phyloP scores from a whole-genome alignment of 306 rosid genomes.

The Pyrus bretschneideri region DNA sequence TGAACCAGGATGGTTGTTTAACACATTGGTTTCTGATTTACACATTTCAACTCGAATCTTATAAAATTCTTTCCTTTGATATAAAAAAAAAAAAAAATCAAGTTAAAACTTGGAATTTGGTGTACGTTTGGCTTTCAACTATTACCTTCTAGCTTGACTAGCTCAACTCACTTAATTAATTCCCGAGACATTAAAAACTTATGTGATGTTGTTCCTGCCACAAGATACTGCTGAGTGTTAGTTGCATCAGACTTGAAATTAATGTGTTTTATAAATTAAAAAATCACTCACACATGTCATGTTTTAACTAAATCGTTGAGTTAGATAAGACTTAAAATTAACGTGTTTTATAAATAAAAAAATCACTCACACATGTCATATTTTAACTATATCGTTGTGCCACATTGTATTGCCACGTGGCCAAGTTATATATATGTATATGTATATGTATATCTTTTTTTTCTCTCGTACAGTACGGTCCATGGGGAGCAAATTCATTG shows the following conservation, averaged over 20 bases:
- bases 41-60: too few relatives aligned
- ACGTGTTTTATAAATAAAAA: too few relatives aligned
- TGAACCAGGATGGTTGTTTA: too few relatives aligned
- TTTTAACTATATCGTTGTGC: background rate
- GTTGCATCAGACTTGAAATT: background rate
- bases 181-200: background rate
- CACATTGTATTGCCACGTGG: background rate
- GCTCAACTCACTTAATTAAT: background rate
- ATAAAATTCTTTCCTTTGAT: too few relatives aligned
- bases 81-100: background rate
- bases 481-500: constrained; percentile 8
- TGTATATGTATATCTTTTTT: too few relatives aligned
- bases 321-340: too few relatives aligned
- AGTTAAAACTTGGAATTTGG: constrained; percentile 2
- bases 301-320: background rate
- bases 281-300: background rate
- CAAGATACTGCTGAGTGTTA: too few relatives aligned
- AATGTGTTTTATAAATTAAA: too few relatives aligned
- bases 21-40: too few relatives aligned
- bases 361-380: too few relatives aligned
- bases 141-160: background rate
- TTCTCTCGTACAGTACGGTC: background rate
- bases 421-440: background rate
- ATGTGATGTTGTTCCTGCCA: background rate
- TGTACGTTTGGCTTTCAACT: background rate